A percentile compares a stretch with the other conserved stretches of the same genome.
These are phyloP conservation scores for Xerocomus cyaneibrunnescens DNA, from an alignment of 1,284 basidiomycete species.

Conservation along the genomic window DNA sequence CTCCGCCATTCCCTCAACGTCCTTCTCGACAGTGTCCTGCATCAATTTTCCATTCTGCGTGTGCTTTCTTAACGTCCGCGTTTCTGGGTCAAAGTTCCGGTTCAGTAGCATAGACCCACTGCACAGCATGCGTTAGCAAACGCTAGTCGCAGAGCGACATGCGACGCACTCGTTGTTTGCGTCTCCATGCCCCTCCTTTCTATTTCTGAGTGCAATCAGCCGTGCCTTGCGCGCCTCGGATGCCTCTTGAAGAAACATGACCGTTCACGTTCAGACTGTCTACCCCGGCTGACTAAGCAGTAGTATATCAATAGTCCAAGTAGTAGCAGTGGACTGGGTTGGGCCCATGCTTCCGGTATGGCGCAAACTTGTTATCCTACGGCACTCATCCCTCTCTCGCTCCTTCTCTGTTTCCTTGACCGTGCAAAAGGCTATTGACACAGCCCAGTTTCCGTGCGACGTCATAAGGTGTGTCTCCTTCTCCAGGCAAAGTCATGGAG, in stretches of 20 bases:
- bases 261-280: slow-evolving; percentile 3
- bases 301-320: background rate
- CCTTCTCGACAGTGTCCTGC: slow-evolving; percentile 86
- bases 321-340: background rate
- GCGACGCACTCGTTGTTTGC: slow-evolving; percentile 34
- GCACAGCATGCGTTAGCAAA: slow-evolving; percentile 1
- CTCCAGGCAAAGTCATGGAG: background rate
- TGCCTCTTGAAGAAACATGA: slow-evolving; percentile 80
- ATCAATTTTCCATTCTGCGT: slow-evolving; percentile 51
- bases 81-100: slow-evolving; percentile 86
- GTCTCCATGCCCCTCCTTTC: slow-evolving; percentile 63
- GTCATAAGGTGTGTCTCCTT: slow-evolving; percentile 67
- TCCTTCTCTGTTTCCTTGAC: slow-evolving; percentile 36
- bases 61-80: slow-evolving; percentile 72
- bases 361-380: slow-evolving; percentile 36
- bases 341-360: slow-evolving; percentile 44
- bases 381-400: slow-evolving; percentile 17
- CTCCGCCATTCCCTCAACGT: slow-evolving; percentile 83
- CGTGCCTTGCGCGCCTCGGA: slow-evolving; percentile 87
- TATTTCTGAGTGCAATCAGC: slow-evolving; percentile 75
- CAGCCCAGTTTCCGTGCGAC: slow-evolving; percentile 74
- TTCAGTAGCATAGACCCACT: slow-evolving; percentile 64
- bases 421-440: slow-evolving; percentile 41
- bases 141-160: background rate
- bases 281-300: slow-evolving; percentile 30